Evolutionary conservation across 1,284 basidiomycete species (phyloP).

Genomic region (Bondarzewia mesenterica): DNA sequence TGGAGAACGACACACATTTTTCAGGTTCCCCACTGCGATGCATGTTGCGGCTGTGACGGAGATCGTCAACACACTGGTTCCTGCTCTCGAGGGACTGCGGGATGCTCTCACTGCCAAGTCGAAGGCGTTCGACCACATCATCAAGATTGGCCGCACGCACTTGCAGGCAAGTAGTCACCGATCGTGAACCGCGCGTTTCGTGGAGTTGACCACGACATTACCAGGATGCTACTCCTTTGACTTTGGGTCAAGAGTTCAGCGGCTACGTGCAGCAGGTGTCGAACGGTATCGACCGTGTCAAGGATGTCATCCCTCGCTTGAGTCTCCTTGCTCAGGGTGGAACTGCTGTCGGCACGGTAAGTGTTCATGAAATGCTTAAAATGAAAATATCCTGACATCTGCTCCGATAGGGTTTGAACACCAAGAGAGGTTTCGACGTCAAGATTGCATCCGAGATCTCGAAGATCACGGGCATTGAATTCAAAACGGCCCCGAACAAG

Average conservation of each 20-base stretch:
- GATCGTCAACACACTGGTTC: slow-evolving; percentile 75
- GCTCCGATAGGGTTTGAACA: slow-evolving; percentile 79
- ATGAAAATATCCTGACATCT: neutral
- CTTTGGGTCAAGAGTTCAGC: slow-evolving; percentile 97
- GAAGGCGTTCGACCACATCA: slow-evolving; percentile 80
- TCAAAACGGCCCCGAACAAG: slow-evolving; percentile 98
- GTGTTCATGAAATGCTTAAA: slow-evolving; percentile 19
- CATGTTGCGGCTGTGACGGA: slow-evolving; percentile 95
- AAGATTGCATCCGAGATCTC: slow-evolving; percentile 92
- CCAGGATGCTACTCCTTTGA: slow-evolving; percentile 94
- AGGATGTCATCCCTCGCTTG: slow-evolving; percentile 80
- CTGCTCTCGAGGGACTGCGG: slow-evolving; percentile 79
- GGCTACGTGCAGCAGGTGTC: slow-evolving; percentile 95
- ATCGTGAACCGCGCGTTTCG: neutral
- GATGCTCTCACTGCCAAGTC: slow-evolving; percentile 81
- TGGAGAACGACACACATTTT: neutral
- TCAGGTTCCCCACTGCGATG: slow-evolving; percentile 98
- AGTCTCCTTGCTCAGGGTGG: slow-evolving; percentile 95
- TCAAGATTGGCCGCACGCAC: slow-evolving; percentile 99
- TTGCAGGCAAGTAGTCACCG: slow-evolving; percentile 62
- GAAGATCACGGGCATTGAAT: slow-evolving; percentile 84
- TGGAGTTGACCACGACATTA: neutral
- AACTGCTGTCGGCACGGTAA: slow-evolving; percentile 94
- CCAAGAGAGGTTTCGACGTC: slow-evolving; percentile 92
- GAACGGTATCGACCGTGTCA: slow-evolving; percentile 85